These are phyloP conservation scores for Andrographis paniculata DNA, from an alignment of 305 asterid species.

Conservation along the genomic window DNA sequence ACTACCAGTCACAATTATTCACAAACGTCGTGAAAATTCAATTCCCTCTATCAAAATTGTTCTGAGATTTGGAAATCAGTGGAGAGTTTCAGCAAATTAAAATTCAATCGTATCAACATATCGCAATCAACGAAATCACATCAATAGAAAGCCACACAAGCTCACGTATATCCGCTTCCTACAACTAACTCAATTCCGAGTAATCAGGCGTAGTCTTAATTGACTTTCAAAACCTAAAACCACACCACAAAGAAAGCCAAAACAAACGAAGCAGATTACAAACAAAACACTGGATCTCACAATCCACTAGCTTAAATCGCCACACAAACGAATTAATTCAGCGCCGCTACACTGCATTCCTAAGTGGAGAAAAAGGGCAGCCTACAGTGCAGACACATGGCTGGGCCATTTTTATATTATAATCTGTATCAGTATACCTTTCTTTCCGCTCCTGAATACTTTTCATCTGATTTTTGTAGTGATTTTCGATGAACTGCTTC, in stretches of 20 bases:
- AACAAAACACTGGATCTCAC: conserved; percentile 30
- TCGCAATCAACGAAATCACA: conserved; percentile 12
- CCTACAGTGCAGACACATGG: conserved; percentile 10
- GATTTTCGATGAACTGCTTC: conserved; percentile 63
- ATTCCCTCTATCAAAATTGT: too few relatives aligned
- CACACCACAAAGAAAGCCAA: background rate
- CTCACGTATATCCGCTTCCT: too few relatives aligned
- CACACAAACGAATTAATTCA: conserved; percentile 17
- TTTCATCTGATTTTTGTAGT: conserved; percentile 69
- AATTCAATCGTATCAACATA: background rate
- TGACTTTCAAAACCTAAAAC: conserved; percentile 17
- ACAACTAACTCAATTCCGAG: conserved; percentile 5
- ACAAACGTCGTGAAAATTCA: too few relatives aligned
- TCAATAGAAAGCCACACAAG: too few relatives aligned
- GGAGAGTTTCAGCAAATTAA: conserved; percentile 1
- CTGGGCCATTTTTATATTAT: background rate
- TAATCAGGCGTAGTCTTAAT: conserved; percentile 6
- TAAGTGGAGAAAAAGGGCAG: conserved; percentile 5
- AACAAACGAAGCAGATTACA: background rate
- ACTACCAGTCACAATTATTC: background rate
- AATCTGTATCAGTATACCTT: conserved; percentile 28
- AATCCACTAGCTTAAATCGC: conserved; percentile 13
- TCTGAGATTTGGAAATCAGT: conserved; percentile 8
- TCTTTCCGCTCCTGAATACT: conserved; percentile 61
- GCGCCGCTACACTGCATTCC: conserved; percentile 18